Evolutionary conservation across 129 eudicot genomes (phyloP), one percentile per base, ranked within the genome.

Genomic region (Flaveria robusta): DNA sequence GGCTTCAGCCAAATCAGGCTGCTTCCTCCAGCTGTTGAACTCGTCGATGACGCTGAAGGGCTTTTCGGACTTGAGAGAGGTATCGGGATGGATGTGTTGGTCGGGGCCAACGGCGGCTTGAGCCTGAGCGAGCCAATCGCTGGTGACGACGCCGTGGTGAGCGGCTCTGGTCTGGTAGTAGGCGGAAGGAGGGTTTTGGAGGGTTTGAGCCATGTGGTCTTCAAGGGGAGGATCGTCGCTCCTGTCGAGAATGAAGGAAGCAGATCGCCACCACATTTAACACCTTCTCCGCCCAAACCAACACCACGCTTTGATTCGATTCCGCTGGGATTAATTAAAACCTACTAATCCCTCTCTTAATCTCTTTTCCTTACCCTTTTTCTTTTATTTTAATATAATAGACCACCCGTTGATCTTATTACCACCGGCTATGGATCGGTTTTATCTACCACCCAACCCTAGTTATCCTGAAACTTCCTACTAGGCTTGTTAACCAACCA

Each of bases 101-200:
- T 60, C 58, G 14, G 50, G 52, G 39, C 72, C 85, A 42, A 77
- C 88, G 63, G 96, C 98, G 52, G 97, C 97, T 80, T 88, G 87
- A 65, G 96, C 97, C 85, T 93, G 96, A 37, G 92, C 97, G 16
- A 93, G 87, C 97, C 98, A 93, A 49, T 93, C 97, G 74, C 90
- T 90, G 51, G 97, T 93, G 24, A 93, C 90, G 49, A 91, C 98
- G 11, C 82, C 97, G 73, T 88, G 93, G 77, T 93, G 98, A 13
- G 96, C 98, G 1, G 97, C 93, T 19, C 96, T 76, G 9, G 97
- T 88, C 74, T 93, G 93, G 59, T 93, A 91, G 71, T 93, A 90
- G 12, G 91, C 92, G 2, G 97, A 93, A 4, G 88, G 82, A 72
- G 87, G 89, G 87, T 83, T 88, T 5, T 54, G 27, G 51, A 80